Conservation (phyloP, 306 rosid genomes). For the Cicer yamashitae region DNA sequence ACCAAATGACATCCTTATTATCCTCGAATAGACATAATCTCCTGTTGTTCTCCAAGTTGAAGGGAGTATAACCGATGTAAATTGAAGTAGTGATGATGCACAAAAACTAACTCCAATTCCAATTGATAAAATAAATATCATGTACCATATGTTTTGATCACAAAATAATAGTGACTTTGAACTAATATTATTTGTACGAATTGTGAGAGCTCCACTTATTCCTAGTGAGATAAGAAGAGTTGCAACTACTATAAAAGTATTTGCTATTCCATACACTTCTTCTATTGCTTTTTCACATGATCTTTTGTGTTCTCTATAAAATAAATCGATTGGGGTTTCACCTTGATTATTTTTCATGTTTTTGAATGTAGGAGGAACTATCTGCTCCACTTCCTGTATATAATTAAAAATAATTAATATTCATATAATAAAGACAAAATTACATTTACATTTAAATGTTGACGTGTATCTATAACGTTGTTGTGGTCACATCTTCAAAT, state of each 20-base stretch:
- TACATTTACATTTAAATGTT: no score
- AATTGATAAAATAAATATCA: conserved; percentile 18
- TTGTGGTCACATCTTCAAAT: no score
- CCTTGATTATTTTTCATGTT: neutral
- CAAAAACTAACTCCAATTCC: conserved; percentile 8
- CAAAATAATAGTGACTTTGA: neutral
- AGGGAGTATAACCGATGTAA: conserved; percentile 13
- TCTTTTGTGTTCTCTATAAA: neutral
- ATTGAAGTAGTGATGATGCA: neutral
- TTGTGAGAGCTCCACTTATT: conserved; percentile 3
- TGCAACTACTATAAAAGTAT: conserved; percentile 21
- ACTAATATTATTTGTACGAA: neutral
- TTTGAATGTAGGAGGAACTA: neutral
- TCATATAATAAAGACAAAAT: no score
- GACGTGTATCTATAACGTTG: no score
- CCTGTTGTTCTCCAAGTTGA: neutral
- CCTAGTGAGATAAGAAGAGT: conserved; percentile 22
- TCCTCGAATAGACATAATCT: neutral
- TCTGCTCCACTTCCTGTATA: conserved; percentile 24
- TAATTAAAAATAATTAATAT: neutral
- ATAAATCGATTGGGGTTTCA: neutral
- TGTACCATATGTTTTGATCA: neutral
- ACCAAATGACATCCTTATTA: neutral
- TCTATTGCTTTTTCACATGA: neutral
- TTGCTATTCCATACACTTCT: neutral